phyloP scores from a whole-genome alignment of 2,329 filamentous ascomycete genomes.

The Aspergillus awamori region DNA sequence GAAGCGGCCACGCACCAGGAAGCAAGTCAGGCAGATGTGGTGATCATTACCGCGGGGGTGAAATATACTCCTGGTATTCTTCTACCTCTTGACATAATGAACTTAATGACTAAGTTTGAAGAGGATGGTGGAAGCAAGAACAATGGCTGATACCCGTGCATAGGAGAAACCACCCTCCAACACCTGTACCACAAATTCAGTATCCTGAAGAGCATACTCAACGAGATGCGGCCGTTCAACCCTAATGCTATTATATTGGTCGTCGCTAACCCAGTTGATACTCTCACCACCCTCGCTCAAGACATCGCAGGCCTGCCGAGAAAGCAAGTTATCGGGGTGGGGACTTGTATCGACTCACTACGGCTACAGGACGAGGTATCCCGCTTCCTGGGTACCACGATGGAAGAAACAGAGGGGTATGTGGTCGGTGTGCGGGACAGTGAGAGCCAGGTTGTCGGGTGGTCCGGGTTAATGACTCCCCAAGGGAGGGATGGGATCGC shows the following conservation, averaged over 20 bases:
- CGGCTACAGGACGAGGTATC: conserved; percentile 43
- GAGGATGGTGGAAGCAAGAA: too few relatives aligned
- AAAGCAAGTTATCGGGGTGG: conserved; percentile 56
- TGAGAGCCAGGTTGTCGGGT: conserved; percentile 48
- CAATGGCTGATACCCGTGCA: neutral
- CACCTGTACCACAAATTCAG: conserved; percentile 46
- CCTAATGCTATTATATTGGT: conserved; percentile 54
- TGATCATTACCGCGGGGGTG: conserved; percentile 59
- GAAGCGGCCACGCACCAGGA: conserved; percentile 51
- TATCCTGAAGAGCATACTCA: conserved; percentile 53
- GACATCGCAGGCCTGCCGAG: conserved; percentile 52
- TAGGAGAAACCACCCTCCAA: conserved; percentile 50
- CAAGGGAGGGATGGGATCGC: neutral
- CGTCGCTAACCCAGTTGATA: conserved; percentile 59
- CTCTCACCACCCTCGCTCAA: conserved; percentile 55
- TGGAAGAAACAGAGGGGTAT: conserved; percentile 20
- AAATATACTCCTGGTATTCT: conserved; percentile 48
- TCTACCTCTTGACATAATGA: too few relatives aligned
- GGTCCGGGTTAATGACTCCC: conserved; percentile 35
- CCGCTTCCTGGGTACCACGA: neutral
- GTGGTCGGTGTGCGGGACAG: neutral
- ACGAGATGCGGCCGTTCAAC: conserved; percentile 53
- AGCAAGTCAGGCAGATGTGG: conserved; percentile 56
- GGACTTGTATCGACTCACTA: conserved; percentile 58
- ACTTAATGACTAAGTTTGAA: neutral